Evolutionary conservation across 2,329 filamentous ascomycete species (phyloP), one percentile per base, ranked within the genome.

Genomic region (Exophiala dermatitidis): DNA sequence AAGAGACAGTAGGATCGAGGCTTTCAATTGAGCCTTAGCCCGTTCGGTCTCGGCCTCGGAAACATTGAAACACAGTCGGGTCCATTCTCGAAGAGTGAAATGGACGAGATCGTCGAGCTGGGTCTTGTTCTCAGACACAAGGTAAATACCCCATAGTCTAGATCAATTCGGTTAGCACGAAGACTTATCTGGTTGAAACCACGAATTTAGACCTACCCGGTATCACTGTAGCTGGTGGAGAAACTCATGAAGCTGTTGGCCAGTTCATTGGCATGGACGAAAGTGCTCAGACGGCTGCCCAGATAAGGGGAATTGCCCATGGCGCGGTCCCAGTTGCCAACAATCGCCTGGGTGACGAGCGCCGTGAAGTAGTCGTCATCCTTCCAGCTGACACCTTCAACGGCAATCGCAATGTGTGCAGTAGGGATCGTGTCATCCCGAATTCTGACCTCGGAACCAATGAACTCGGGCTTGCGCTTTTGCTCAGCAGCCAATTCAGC

Each of bases 211-310:
- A 71, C 84, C 74, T 82, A 95, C 90, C 90, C 93, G 71, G 93
- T 98, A 74, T 98, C 93, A 70, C 90, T 97, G 78, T 98, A 98
- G 80, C 89, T 95, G 64, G 93, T 98, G 63, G 90, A 96, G 79
- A 98, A 98, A 79, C 88, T 95, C 94, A 98, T 98, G 82, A 96
- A 98, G 83, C 90, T 96, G 80, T 95, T 98, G 74, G 93, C 93
- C 59, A 98, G 82, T 72, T 90, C 85, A 77, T 97, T 83, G 76
- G 95, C 85, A 80, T 94, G 88, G 64, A 98, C 85, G 68, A 93
- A 89, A 62, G 86, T 84, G 79, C 89, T 95, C 67, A 98, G 88
- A 82, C 94, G 96, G 87, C 90, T 95, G 67, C 94, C 93, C 69
- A 96, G 86, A 79, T 96, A 93, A 62, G 90, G 86, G 56, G 93